phyloP scores from a whole-genome alignment of 164 flowering plant genomes.

The Umbilicus rupestris region DNA sequence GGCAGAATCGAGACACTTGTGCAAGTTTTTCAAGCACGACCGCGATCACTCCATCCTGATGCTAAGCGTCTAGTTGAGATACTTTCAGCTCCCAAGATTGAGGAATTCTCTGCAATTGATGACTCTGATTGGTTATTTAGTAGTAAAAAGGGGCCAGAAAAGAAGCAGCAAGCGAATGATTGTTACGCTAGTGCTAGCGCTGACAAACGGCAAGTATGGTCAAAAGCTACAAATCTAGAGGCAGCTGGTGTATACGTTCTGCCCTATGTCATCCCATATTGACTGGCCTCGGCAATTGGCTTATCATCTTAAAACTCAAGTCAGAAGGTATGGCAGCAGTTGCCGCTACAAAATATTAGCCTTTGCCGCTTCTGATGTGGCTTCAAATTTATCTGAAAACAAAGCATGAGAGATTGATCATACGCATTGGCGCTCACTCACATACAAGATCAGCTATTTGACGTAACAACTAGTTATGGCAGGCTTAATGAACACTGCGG shows the following conservation, averaged over 20 bases:
- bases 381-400: background rate
- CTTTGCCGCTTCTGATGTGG: constrained; percentile 1
- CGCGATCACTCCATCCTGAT: constrained; percentile 69
- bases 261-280: constrained; percentile 80
- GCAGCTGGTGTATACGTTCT: constrained; percentile 59
- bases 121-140: constrained; percentile 63
- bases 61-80: constrained; percentile 40
- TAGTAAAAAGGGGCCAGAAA: constrained; percentile 12
- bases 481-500: background rate
- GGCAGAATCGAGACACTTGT: constrained; percentile 34
- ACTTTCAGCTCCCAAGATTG: constrained; percentile 51
- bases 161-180: constrained; percentile 22
- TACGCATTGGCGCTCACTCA: background rate
- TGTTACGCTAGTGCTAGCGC: constrained; percentile 11
- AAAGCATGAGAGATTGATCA: background rate
- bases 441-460: background rate
- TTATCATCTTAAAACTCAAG: background rate
- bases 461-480: background rate
- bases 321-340: constrained; percentile 14
- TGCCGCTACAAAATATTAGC: constrained; percentile 15
- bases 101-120: constrained; percentile 44
- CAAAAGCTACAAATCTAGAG: constrained; percentile 45
- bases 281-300: constrained; percentile 18
- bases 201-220: constrained; percentile 51
- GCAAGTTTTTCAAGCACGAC: constrained; percentile 25